These are phyloP conservation scores for Peniophora sp. DNA, from an alignment of 1,284 basidiomycete genomes.

Conservation along the genomic window DNA sequence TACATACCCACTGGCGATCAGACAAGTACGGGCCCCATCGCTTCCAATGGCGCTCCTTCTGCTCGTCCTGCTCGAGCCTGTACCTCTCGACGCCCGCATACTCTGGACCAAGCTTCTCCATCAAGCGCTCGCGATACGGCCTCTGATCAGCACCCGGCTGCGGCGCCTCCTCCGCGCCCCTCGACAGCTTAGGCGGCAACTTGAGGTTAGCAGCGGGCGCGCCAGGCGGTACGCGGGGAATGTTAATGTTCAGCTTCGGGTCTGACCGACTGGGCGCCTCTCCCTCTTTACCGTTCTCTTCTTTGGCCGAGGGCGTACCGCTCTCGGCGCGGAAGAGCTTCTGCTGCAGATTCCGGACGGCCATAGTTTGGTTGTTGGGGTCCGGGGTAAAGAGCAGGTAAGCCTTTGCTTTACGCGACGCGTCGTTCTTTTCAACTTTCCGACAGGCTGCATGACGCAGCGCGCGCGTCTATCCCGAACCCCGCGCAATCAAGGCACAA, in stretches of 20 bases:
- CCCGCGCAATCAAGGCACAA: no score
- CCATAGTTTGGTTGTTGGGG: conserved; percentile 25
- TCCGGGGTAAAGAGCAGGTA: conserved; percentile 8
- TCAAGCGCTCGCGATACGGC: conserved; percentile 52
- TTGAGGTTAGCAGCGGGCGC: conserved; percentile 17
- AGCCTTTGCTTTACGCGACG: no score
- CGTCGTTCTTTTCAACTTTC: conserved; percentile 8
- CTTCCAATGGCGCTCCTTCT: conserved; percentile 84
- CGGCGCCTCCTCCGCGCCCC: conserved; percentile 23
- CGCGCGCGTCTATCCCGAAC: conserved; percentile 7
- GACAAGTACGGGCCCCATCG: conserved; percentile 97
- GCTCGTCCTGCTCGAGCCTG: conserved; percentile 65
- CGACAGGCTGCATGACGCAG: conserved; percentile 10
- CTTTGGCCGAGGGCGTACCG: conserved; percentile 5
- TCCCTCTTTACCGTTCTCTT: conserved; percentile 1
- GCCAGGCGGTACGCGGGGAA: conserved; percentile 46
- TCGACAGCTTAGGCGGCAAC: conserved; percentile 39
- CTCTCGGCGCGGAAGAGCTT: conserved; percentile 59
- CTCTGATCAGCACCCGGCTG: conserved; percentile 16
- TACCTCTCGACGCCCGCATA: conserved; percentile 64
- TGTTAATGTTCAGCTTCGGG: conserved; percentile 66
- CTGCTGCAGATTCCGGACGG: conserved; percentile 59
- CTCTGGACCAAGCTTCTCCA: conserved; percentile 45
- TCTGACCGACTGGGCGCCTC: conserved; percentile 11
- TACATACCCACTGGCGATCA: conserved; percentile 92